Evolutionary conservation across 164 flowering plant species (phyloP), one percentile per base, ranked within the genome.

Genomic region (Magnolia kwangsiensis): DNA sequence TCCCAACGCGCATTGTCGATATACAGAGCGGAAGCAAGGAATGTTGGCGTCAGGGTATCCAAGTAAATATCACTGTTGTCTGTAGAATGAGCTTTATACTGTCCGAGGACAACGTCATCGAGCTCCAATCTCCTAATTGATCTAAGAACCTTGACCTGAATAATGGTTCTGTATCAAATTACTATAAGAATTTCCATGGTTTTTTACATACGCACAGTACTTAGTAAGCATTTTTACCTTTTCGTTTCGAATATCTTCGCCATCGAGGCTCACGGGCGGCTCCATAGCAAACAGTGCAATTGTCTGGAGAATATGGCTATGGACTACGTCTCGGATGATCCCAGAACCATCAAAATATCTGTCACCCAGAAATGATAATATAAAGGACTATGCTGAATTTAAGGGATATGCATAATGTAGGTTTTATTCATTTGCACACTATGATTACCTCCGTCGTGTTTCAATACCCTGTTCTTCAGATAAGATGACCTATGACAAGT

Each of bases 1-100:
- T 90, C 93, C 93, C 93, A 90, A 2, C 90, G 86, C 67, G 89
- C 89, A 85, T 88, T 90, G 81, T 90, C 91, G 69, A 90, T 86
- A 78, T 78, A 86, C 18, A 88, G 61, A 19, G 87, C 90, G 77
- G 87, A 89, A 82, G 89, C 89, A 81, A 84, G 84, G 63, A 79
- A 88, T 59, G 93, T 90, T 13, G 93, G 93, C 8, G 91, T 89
- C 65, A 87, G 67, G 63, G 66, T 81, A 78, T 83, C 75, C 80
- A 80, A 49, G 72, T 76, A 80, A 18, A 83, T 82, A 78, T 85
- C 85, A 76, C 76, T 76, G 63, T 83, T 83, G 72, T 83, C 86
- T 29, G 72, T 75, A 29, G 86, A 78, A 78, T 81, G 85, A 70
- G 79, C 80, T 81, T 90, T 90, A 50, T 83, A 87, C 76, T 88